Base-by-base conservation (phyloP, 179 eudicot species). In the Heliamphora pulchella region DNA sequence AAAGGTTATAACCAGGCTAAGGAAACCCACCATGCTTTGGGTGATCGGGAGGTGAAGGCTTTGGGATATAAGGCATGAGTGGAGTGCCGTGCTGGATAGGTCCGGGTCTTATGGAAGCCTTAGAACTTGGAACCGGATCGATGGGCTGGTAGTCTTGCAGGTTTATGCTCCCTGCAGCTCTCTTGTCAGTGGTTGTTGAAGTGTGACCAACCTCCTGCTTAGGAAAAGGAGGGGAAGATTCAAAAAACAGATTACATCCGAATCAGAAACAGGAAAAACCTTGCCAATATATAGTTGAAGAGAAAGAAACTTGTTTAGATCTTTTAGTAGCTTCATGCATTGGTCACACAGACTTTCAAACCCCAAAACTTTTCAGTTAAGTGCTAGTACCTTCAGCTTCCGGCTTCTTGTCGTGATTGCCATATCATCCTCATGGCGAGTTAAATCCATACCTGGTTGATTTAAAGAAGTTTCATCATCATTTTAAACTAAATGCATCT, bases 1-100 rank as follows among this genome's bases (percentile, higher is more conserved):
- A 43, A 13, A 5, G 43, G 8, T 9, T 58, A 2, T 4, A 15
- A 4, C 18, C 2, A 55, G 53, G 64, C 64, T 81, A 79, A 71
- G 84, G 83, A 22, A 64, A 44, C 53, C 51, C 84, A 18, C 77
- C 89, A 13, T 43, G 74, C 70, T 81, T 39, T 5, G 89, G 83
- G 63, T 79, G 79, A 65, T 54, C 66, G 4, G 91, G 87, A 79
- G 94, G 89, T 54, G 88, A 82, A 15, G 92, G 88, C 82, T 71
- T 86, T 14, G 97, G 98, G 68, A 94, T 87, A 81, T 86, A 91
- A 39, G 98, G 98, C 81, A 86, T 84, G 31, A 89, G 68, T 72
- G 97, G 98, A 62, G 93, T 88, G 31, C 92, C 94, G 46, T 92
- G 94, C 75, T 89, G 85, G 72, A 94, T 86, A 31, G 98, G 93